A percentile compares a stretch with the other conserved stretches of the same genome.
Conservation (phyloP, 1,284 basidiomycete genomes). For the Cerioporus squamosus region DNA sequence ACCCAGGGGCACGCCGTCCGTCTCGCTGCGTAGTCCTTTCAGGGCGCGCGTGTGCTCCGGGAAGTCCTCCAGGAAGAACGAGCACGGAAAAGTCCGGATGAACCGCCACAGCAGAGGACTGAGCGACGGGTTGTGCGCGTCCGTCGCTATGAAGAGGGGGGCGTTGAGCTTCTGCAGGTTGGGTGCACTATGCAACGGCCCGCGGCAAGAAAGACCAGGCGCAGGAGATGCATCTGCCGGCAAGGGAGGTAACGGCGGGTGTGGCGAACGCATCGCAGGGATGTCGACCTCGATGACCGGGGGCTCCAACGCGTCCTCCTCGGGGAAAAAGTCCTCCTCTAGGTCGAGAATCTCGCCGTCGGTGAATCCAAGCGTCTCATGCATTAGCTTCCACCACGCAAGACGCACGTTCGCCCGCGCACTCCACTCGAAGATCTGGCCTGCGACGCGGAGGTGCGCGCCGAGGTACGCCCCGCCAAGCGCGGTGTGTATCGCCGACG, state of each 20-base stretch:
- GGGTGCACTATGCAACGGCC: constrained; percentile 35
- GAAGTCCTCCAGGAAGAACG: constrained; percentile 69
- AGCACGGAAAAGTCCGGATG: constrained; percentile 67
- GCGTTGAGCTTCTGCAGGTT: constrained; percentile 52
- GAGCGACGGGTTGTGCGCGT: constrained; percentile 49
- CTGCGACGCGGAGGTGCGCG: constrained; percentile 69
- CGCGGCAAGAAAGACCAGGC: constrained; percentile 37
- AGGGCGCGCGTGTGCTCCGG: constrained; percentile 37
- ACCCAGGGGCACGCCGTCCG: constrained; percentile 57
- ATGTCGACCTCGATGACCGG: constrained; percentile 24
- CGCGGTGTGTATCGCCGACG: constrained; percentile 43
- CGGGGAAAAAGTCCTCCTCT: constrained; percentile 36
- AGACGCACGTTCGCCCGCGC: constrained; percentile 46
- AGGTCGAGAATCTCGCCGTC: constrained; percentile 43
- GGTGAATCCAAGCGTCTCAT: constrained; percentile 44
- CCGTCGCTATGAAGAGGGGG: constrained; percentile 76
- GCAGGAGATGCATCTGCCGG: constrained; percentile 24
- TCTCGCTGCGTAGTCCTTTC: constrained; percentile 46
- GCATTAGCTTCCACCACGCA: constrained; percentile 63
- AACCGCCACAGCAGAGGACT: constrained; percentile 51
- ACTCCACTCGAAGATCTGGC: constrained; percentile 59
- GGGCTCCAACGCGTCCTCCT: constrained; percentile 15
- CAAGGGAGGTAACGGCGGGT: constrained; percentile 28
- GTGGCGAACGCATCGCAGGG: constrained; percentile 26
- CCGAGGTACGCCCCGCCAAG: constrained; percentile 64